These are phyloP conservation scores for Rhizopus microsporus DNA, from an alignment of 371 early-diverging fungal genomes.

Conservation along the genomic window DNA sequence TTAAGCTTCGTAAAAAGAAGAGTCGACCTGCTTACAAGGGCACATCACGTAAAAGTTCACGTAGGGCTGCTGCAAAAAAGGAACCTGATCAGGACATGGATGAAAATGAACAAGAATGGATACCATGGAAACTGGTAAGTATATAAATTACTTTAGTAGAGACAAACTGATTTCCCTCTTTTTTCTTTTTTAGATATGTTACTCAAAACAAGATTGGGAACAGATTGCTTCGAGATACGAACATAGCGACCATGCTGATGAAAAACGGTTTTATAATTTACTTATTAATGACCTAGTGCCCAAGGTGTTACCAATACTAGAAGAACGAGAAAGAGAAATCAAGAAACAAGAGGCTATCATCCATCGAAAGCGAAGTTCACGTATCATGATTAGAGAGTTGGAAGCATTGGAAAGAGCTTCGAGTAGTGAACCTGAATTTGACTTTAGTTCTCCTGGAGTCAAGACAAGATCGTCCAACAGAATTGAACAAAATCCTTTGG, in stretches of 20 bases:
- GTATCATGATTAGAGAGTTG: slow-evolving; percentile 60
- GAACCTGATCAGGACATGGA: slow-evolving; percentile 7
- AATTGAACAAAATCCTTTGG: slow-evolving; percentile 41
- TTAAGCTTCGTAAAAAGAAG: slow-evolving; percentile 28
- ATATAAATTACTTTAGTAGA: slow-evolving; percentile 17
- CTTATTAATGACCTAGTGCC: slow-evolving; percentile 62
- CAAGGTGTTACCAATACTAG: slow-evolving; percentile 57
- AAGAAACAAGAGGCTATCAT: slow-evolving; percentile 56
- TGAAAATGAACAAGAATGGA: slow-evolving; percentile 41
- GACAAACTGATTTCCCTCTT: slow-evolving; percentile 15
- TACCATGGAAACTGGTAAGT: slow-evolving; percentile 49
- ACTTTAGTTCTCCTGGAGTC: background rate
- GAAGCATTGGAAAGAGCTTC: slow-evolving; percentile 47
- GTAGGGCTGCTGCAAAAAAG: slow-evolving; percentile 9
- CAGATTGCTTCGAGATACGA: slow-evolving; percentile 56
- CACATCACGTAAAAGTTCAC: slow-evolving; percentile 20
- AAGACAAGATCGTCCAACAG: slow-evolving; percentile 31
- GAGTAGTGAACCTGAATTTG: slow-evolving; percentile 6
- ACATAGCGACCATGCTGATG: slow-evolving; percentile 53
- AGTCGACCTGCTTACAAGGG: slow-evolving; percentile 5
- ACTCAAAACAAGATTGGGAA: slow-evolving; percentile 62
- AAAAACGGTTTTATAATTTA: slow-evolving; percentile 56
- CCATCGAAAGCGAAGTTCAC: slow-evolving; percentile 69
- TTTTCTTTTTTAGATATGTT: slow-evolving; percentile 36
- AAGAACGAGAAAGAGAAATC: slow-evolving; percentile 54